Percentiles rank a stretch among this genome's conserved stretches.
Conservation (phyloP, 768 basidiomycete genomes). For the Macrolepiota fuliginosa region DNA sequence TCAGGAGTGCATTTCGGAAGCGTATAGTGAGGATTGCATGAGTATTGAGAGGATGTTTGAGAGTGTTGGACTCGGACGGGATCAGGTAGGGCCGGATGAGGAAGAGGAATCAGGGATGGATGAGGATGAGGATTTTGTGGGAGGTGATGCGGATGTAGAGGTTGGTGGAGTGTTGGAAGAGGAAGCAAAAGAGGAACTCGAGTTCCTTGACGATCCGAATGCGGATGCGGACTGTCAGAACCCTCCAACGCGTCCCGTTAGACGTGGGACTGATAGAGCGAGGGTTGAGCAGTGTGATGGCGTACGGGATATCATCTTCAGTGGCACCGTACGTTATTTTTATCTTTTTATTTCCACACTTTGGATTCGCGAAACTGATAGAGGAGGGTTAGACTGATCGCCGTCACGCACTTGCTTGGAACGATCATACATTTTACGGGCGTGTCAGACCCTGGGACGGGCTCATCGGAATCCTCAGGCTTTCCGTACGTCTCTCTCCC, state of each 20-base stretch:
- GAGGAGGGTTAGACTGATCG: constrained; percentile 49
- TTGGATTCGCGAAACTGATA: neutral
- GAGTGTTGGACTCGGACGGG: constrained; percentile 13
- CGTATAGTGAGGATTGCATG: constrained; percentile 12
- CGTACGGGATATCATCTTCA: constrained; percentile 58
- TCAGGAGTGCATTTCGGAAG: neutral
- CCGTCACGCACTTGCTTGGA: constrained; percentile 46
- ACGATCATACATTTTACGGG: constrained; percentile 46
- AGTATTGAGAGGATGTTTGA: constrained; percentile 16
- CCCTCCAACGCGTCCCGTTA: constrained; percentile 8
- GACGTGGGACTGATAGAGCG: constrained; percentile 19
- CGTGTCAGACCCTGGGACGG: constrained; percentile 61
- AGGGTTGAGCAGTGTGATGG: constrained; percentile 43
- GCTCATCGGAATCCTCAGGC: constrained; percentile 49
- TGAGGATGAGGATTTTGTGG: constrained; percentile 22
- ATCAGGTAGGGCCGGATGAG: constrained; percentile 13
- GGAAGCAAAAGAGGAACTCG: constrained; percentile 27
- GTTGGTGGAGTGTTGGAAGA: constrained; percentile 11
- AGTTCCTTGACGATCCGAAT: constrained; percentile 17
- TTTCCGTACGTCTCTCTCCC: constrained; percentile 26
- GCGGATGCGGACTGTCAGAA: constrained; percentile 8
- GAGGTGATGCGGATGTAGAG: constrained; percentile 18
- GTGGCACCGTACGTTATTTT: constrained; percentile 46
- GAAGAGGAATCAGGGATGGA: constrained; percentile 26
- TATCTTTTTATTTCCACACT: neutral